Base-by-base conservation (phyloP, 352 stramenopile species). In the Phytophthora aleatoria region DNA sequence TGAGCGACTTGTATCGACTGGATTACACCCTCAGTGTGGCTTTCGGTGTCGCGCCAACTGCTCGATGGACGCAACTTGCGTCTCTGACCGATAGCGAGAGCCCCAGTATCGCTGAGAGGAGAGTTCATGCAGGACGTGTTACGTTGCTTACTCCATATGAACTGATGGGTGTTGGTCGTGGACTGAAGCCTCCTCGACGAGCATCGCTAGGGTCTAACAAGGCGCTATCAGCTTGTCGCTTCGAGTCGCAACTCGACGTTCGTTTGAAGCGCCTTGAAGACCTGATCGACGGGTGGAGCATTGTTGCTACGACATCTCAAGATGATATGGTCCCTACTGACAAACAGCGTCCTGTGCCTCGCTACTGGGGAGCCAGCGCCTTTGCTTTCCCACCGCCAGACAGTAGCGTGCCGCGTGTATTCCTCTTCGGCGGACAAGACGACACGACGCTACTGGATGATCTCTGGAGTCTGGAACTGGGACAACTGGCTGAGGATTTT, bases 371-470 rank as follows among this genome's bases (percentile, higher is more conserved):
- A 20, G 69, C 80, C 16, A 72, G 66, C 8, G 61, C 56, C 5
- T 85, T 84, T 41, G 71, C 79, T 15, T 63, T 44, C n/a, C 50
- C 67, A 24, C 56, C 41, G 8, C 52, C 53, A 1, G 43, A 38
- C 10, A 48, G 52, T 16, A 52, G 31, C 12, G 50, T 35, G 1
- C 69, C 79, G 15, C 58, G 57, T 13, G 39, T 79, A n/a, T 86
- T 76, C 35, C 36, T 90, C 8, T 91, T 89, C 54, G 84, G 80
- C n/a, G 84, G 82, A 1, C 78, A 93, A 53, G 84, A 93, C 59
- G 78, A 91, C 48, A 89, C 80, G 5, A 63, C 66, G 12, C 53
- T 90, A 42, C 44, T 90, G 8, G 57, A 74, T 15, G 84, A 93
- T 65, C 69, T 90, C 13, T 91, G 82, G 80, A 72, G 79, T 53